These are phyloP conservation scores for Starmera amethionina DNA, from an alignment of 805 yeast species.

Conservation along the genomic window DNA sequence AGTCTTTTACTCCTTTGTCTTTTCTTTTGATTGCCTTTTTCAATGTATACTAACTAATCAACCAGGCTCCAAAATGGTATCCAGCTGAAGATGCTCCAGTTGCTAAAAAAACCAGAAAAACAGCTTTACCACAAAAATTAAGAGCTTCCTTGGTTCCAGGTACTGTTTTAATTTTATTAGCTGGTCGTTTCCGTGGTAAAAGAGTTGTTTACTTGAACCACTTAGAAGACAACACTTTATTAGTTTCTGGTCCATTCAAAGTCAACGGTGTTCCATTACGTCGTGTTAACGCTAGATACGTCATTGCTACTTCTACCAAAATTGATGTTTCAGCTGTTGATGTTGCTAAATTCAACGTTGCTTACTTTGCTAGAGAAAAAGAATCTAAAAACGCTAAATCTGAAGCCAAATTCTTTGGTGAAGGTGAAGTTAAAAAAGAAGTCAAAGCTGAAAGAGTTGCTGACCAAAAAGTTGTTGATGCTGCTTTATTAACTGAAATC, in stretches of 20 bases:
- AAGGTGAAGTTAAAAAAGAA: constrained; percentile 68
- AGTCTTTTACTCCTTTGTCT: no score
- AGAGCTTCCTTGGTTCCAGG: constrained; percentile 97
- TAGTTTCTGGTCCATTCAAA: constrained; percentile 99
- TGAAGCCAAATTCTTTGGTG: constrained; percentile 88
- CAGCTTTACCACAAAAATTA: constrained; percentile 87
- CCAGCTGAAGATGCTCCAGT: constrained; percentile 85
- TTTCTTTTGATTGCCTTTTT: neutral
- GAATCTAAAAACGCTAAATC: constrained; percentile 72
- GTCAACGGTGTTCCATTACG: constrained; percentile 99
- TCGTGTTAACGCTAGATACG: constrained; percentile 98
- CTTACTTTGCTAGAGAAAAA: constrained; percentile 96
- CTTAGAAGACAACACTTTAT: constrained; percentile 96
- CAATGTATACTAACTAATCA: constrained; percentile 2
- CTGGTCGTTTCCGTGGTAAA: constrained; percentile 99
- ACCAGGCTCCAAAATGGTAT: constrained; percentile 83
- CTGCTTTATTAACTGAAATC: constrained; percentile 84
- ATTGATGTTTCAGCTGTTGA: constrained; percentile 72
- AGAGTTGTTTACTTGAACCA: constrained; percentile 97
- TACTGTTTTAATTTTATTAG: constrained; percentile 91
- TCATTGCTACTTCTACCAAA: constrained; percentile 95
- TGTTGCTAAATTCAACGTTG: constrained; percentile 85
- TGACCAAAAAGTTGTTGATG: constrained; percentile 95
- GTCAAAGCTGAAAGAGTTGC: constrained; percentile 89
- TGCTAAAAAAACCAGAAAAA: constrained; percentile 84